phyloP scores from a whole-genome alignment of 2,329 filamentous ascomycete species.

The Metarhizium album region DNA sequence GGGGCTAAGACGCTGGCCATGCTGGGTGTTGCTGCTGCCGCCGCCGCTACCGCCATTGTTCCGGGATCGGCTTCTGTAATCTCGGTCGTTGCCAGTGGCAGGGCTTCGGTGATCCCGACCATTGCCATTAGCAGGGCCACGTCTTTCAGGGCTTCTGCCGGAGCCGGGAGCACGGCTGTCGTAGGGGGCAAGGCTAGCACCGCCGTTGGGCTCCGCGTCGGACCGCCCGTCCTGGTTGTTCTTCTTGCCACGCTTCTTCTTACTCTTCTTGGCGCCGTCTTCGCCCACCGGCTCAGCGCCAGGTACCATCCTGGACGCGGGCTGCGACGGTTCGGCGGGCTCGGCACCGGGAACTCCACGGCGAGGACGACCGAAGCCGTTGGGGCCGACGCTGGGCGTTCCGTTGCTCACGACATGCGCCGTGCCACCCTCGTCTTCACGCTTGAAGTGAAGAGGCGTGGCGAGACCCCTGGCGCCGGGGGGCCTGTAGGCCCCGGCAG shows the following conservation, averaged over 20 bases:
- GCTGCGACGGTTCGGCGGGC: slow-evolving; percentile 52
- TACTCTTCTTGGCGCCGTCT: slow-evolving; percentile 79
- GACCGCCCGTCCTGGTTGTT: slow-evolving; percentile 63
- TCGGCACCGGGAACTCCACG: slow-evolving; percentile 85
- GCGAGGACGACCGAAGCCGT: slow-evolving; percentile 69
- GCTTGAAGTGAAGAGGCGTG: slow-evolving; percentile 91
- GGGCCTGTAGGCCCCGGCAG: slow-evolving; percentile 91
- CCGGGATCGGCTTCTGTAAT: slow-evolving; percentile 47
- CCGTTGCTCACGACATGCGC: slow-evolving; percentile 77
- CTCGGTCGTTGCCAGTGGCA: slow-evolving; percentile 22
- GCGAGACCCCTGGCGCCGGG: slow-evolving; percentile 82
- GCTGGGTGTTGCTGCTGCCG: slow-evolving; percentile 42
- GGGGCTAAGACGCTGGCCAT: slow-evolving; percentile 19
- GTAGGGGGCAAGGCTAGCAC: slow-evolving; percentile 34
- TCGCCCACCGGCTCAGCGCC: slow-evolving; percentile 52
- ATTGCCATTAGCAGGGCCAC: slow-evolving; percentile 29
- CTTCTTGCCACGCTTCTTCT: slow-evolving; percentile 96
- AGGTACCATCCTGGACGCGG: slow-evolving; percentile 56
- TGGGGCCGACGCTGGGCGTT: slow-evolving; percentile 55
- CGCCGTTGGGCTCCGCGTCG: slow-evolving; percentile 31
- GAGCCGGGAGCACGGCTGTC: slow-evolving; percentile 27
- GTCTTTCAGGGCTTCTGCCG: slow-evolving; percentile 56
- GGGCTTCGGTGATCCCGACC: slow-evolving; percentile 40
- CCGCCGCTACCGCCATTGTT: slow-evolving; percentile 40
- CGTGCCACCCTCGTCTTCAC: slow-evolving; percentile 90